Evolutionary conservation across 139 green algal genomes (phyloP).

Genomic region (Yamagishiella unicocca): DNA sequence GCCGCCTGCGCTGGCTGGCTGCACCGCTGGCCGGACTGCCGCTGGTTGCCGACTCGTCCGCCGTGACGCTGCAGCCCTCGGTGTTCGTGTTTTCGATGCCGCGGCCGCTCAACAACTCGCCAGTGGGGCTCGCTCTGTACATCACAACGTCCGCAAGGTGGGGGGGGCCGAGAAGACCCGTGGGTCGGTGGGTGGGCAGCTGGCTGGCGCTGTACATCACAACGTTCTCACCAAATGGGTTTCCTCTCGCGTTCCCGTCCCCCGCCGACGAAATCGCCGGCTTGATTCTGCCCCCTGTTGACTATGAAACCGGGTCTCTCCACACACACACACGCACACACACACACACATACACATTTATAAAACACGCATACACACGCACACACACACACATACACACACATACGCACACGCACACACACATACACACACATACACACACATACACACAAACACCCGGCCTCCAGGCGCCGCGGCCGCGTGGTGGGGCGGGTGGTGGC

Average conservation of each 20-base stretch:
- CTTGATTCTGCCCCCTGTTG: too few relatives aligned
- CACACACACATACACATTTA: too few relatives aligned
- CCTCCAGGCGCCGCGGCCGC: background rate
- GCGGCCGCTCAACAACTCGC: conserved; percentile 16
- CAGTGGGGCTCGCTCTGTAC: conserved; percentile 14
- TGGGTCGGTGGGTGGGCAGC: too few relatives aligned
- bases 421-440: background rate
- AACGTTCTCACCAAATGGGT: too few relatives aligned
- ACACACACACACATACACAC: conserved; percentile 5
- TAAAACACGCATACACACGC: too few relatives aligned
- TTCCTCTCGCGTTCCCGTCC: too few relatives aligned
- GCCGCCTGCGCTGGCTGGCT: conserved; percentile 31
- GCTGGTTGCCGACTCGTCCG: background rate
- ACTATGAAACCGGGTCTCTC: too few relatives aligned
- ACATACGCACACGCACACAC: background rate
- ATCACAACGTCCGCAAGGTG: conserved; percentile 16
- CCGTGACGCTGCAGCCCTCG: background rate
- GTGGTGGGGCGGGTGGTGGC: conserved; percentile 2
- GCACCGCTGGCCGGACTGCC: background rate
- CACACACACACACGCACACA: too few relatives aligned
- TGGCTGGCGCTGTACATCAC: too few relatives aligned
- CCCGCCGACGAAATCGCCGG: too few relatives aligned
- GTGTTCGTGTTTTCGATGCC: conserved; percentile 11
- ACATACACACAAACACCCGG: background rate
- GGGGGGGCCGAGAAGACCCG: too few relatives aligned